Base-by-base conservation (phyloP, 1,284 basidiomycete species). In the Trichosporon sp. region DNA sequence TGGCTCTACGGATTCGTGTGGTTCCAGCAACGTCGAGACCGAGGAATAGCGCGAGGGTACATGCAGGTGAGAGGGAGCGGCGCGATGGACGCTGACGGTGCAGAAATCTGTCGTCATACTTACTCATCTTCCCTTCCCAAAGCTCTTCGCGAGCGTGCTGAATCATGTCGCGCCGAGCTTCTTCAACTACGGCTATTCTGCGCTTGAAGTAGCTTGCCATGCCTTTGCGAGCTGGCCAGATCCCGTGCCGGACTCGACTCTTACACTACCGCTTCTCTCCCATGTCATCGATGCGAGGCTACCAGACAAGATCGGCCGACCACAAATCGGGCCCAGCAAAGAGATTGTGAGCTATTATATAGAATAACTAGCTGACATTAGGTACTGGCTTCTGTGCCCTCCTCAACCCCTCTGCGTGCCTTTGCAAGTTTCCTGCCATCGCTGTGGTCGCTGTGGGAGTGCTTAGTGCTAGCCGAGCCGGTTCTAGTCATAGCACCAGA, bases 391-490 rank as follows among this genome's bases (percentile, higher is more conserved):
- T 89, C 90, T 0, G 83, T 89, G 4, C 85, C 90, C 1, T 84
- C 88, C 0, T 85, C 89, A 6, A 76, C 90, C 0, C 88, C 90
- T 1, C 74, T 96, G 16, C 80, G 84, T 21, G 84, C 91, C 0
- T 89, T 95, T 68, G 87, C 89, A 71, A 85, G 88, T 1, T 88
- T 88, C 59, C 76, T 95, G 16, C 81, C 88, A 0, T 86, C 93
- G 60, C 76, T 95, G n/a, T 94, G 92, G 90, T 89, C 92, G 2
- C 85, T 96, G 61, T 96, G 94, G 93, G 93, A 96, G 78, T 92
- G 92, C 64, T 81, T 95, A 1, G 83, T 95, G 0, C 83, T 96
- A 8, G 90, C 88, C 65, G 93, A 96, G 73, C 94, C 95, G 0
- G 84, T 99, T 8, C 81, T 98, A 4, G 83, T 98, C 19, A 95